These are phyloP conservation scores for Panaeolus papilionaceus DNA, from an alignment of 768 basidiomycete species.

Conservation along the genomic window DNA sequence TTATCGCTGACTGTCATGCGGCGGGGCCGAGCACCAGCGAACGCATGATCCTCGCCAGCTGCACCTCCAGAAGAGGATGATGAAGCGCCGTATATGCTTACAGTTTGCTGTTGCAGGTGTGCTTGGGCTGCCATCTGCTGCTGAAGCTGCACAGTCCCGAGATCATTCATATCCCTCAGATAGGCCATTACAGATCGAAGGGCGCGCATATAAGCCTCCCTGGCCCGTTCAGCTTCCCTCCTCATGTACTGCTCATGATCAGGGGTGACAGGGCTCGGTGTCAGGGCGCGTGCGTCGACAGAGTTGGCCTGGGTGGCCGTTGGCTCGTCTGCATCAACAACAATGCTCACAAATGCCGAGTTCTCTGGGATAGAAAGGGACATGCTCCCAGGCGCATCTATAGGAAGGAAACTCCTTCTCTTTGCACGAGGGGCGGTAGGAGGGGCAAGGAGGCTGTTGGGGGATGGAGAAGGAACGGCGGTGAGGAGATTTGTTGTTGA, in stretches of 20 bases:
- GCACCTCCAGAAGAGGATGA: slow-evolving; percentile 22
- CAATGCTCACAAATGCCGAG: slow-evolving; percentile 61
- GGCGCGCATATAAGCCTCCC: slow-evolving; percentile 79
- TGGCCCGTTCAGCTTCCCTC: slow-evolving; percentile 73
- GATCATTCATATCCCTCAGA: slow-evolving; percentile 93
- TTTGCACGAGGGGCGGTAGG: slow-evolving; percentile 59
- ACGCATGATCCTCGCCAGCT: slow-evolving; percentile 44
- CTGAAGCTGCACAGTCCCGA: slow-evolving; percentile 64
- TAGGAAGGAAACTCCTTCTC: slow-evolving; percentile 88
- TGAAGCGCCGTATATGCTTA: slow-evolving; percentile 64
- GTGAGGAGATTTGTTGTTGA: slow-evolving; percentile 21
- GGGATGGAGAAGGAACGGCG: slow-evolving; percentile 34
- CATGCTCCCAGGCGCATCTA: slow-evolving; percentile 66
- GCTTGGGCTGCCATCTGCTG: slow-evolving; percentile 4
- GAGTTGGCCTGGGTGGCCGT: slow-evolving; percentile 31
- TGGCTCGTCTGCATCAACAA: slow-evolving; percentile 45
- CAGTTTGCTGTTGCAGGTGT: slow-evolving; percentile 53
- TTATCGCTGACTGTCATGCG: slow-evolving; percentile 72
- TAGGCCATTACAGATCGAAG: slow-evolving; percentile 95
- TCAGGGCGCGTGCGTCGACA: slow-evolving; percentile 38
- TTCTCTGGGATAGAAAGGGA: slow-evolving; percentile 65
- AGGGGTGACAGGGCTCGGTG: slow-evolving; percentile 48
- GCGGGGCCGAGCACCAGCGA: slow-evolving; percentile 52
- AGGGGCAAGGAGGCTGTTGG: slow-evolving; percentile 47
- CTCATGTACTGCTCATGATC: slow-evolving; percentile 59